Evolutionary conservation across 805 yeast genomes (phyloP), one percentile per base, ranked within the genome.

Genomic region (Hyphopichia homilentoma): DNA sequence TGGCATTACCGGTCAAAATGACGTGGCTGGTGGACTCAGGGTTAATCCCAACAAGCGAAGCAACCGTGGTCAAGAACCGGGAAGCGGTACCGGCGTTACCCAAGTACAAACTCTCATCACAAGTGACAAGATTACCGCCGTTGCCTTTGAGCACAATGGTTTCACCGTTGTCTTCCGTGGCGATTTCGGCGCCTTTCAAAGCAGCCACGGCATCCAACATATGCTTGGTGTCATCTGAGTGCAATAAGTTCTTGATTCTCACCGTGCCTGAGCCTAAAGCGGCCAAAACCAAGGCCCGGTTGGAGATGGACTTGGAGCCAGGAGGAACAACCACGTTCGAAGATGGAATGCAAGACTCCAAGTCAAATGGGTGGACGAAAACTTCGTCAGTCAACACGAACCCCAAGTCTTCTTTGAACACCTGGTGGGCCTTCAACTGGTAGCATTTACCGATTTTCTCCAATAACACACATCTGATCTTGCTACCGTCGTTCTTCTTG

Each of bases 51-150:
- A 84, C 95, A 39, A 89, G 67, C n/a, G 95, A 75, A 13, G 95
- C 96, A 18, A 93, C 90, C 2, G 96, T 77, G 2, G 97, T 85
- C 52, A 93, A 73, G 58, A 93, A 93, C 50, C 98, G 75, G 5
- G 97, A 85, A 4, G 98, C 97, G 27, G 98, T 93, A 44, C 98
- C 98, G 1, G 98, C 97, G 53, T 93, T 93, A 36, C 98, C 98
- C 41, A 93, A 70, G 60, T 87, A 93, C 36, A 93, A 67, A 40
- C 79, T 83, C 32, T 79, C 77, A 12, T 65, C 61, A 30, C 81
- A 73, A 3, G 94, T 81, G 19, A 66, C 48, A 41, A 86, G 59
- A 19, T 77, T 63, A 36, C 97, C 97, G 38, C 93, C 93, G 41
- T 89, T 89, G 33, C 90, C 89, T 31, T 78, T 76, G 19, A 90